phyloP scores from a whole-genome alignment of 176 grass and related monocot genomes.

The Avena insularis region DNA sequence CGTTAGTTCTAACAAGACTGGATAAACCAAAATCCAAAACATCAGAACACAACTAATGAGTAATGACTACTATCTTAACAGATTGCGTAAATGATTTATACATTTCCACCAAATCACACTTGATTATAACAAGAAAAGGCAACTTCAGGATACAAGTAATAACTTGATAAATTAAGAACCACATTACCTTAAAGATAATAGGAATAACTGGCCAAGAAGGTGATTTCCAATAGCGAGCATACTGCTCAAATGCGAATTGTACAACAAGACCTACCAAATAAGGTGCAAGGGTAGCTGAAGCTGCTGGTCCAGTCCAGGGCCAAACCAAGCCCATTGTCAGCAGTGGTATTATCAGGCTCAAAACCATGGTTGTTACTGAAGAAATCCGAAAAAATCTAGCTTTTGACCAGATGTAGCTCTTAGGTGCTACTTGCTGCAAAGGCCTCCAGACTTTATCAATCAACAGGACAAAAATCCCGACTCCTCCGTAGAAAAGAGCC shows the following conservation, averaged over 20 bases:
- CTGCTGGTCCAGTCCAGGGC: constrained; percentile 97
- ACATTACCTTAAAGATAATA: constrained; percentile 88
- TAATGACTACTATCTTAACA: constrained; percentile 30
- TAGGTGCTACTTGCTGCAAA: constrained; percentile 60
- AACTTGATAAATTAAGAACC: constrained; percentile 14
- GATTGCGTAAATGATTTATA: neutral
- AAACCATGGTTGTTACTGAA: constrained; percentile 85
- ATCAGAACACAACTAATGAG: neutral
- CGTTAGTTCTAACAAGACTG: neutral
- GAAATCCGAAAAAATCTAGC: constrained; percentile 74
- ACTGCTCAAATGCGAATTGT: constrained; percentile 92
- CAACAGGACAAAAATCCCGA: constrained; percentile 83
- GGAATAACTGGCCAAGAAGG: constrained; percentile 94
- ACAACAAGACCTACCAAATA: constrained; percentile 96
- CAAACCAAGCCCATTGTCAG: constrained; percentile 98
- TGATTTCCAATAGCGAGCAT: constrained; percentile 73
- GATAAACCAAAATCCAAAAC: neutral
- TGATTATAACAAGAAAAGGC: constrained; percentile 11
- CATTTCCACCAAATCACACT: neutral
- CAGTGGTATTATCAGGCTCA: constrained; percentile 92
- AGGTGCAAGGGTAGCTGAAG: constrained; percentile 93
- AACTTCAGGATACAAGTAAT: constrained; percentile 27
- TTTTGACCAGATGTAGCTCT: constrained; percentile 64
- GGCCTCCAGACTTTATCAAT: constrained; percentile 87
- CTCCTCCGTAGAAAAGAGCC: constrained; percentile 90